Base-by-base conservation (phyloP, 495 filamentous ascomycete genomes). In the Hypoxylon lienhwacheense region DNA sequence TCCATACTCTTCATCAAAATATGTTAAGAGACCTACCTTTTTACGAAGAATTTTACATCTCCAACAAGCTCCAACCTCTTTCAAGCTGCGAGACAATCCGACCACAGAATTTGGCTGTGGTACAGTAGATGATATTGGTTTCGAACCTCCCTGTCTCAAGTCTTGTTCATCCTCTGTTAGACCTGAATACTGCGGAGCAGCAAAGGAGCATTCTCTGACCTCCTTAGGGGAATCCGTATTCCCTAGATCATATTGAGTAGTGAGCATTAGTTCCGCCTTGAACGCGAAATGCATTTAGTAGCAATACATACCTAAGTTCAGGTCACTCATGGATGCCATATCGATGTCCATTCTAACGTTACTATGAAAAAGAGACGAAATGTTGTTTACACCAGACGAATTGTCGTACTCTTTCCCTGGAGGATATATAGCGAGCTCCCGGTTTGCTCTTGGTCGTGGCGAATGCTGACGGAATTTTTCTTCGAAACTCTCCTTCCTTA, bases 11-110 rank as follows among this genome's bases (percentile, higher is more conserved):
- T 19, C n/a, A n/a, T 32, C 3, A 16, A 8, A 11, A 36, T 1
- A 28, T 31, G 50, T n/a, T n/a, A 12, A 19, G 12, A 4, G 14
- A 12, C 21, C 7, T 52, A 64, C 61, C 61, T 56, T 61, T 36
- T 64, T 64, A 19, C 61, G 61, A 21, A 64, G 56, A 34, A 64
- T 61, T 24, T 61, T 61, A 7, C 61, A 64, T 25, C 61, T 56
- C 61, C 61, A 64, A 31, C 61, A 64, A 25, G 61, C 61, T 7
- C 61, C 61, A 11, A 64, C 37, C 7, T 61, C 52, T 24, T 64
- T 64, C 8, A 64, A 28, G 3, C 56, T 61, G 2, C 42, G 61
- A 22, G 61, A 61, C 11, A 61, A 47, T 5, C 41, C 46, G 12
- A 26, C 3, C 56, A 47, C 56, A 1, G 61, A 47, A 7, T 24